These are phyloP conservation scores for Ananas comosus DNA, from an alignment of 176 grass and related monocot genomes.

Conservation along the genomic window DNA sequence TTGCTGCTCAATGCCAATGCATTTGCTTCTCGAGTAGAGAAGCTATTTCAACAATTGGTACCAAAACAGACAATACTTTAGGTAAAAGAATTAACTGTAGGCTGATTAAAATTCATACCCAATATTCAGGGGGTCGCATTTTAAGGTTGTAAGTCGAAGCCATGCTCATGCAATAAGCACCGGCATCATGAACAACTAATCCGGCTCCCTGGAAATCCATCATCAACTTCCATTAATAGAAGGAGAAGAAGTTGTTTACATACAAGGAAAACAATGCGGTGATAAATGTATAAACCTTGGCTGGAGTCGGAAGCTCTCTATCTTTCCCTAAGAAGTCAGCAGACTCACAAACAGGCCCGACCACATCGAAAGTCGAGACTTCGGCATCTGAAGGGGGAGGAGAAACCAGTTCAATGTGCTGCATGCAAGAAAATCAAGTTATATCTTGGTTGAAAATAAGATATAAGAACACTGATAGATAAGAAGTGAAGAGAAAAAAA, in stretches of 20 bases:
- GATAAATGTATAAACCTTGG: constrained; percentile 35
- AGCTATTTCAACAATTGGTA: too few species aligned
- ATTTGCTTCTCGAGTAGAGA: too few species aligned
- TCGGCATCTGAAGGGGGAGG: constrained; percentile 43
- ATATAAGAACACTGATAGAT: too few species aligned
- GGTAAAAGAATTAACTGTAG: neutral
- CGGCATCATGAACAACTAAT: constrained; percentile 89
- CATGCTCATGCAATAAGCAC: constrained; percentile 99
- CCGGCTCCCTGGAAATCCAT: constrained; percentile 57
- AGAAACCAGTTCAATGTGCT: constrained; percentile 86
- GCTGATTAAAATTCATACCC: constrained; percentile 40
- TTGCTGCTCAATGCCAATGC: neutral
- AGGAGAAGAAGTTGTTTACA: neutral
- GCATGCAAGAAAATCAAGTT: constrained; percentile 18
- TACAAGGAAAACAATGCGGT: neutral
- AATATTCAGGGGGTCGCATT: constrained; percentile 83
- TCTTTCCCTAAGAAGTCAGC: constrained; percentile 94
- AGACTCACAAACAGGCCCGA: constrained; percentile 98
- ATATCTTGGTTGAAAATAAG: neutral
- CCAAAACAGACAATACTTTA: neutral
- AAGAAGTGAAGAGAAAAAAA: neutral
- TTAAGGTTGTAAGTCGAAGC: constrained; percentile 95
- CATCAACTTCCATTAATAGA: constrained; percentile 10
- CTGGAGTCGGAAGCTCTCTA: constrained; percentile 69
- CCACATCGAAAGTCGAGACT: constrained; percentile 68